Percentiles rank a stretch among this genome's conserved stretches.
Evolutionary conservation across 108 stramenopile species (phyloP).

Genomic region (Ochromonas danica): DNA sequence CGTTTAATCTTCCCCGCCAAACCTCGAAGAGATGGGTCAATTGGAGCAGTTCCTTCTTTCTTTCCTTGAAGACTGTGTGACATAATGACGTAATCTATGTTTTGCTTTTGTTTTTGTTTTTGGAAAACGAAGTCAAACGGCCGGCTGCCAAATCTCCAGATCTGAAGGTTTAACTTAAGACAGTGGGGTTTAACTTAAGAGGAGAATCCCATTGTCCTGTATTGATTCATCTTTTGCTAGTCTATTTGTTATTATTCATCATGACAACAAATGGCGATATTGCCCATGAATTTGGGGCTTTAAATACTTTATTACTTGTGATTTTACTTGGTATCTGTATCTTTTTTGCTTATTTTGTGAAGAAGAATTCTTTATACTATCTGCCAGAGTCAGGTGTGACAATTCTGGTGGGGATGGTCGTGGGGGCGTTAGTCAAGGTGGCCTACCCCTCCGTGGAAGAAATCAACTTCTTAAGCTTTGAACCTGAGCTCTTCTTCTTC

Average conservation of each 20-base stretch:
- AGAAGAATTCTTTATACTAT: conserved; percentile 52
- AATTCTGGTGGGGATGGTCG: conserved; percentile 53
- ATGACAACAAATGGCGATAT: no score
- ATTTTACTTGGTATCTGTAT: conserved; percentile 53
- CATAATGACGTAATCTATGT: no score
- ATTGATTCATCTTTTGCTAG: no score
- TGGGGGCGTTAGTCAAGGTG: conserved; percentile 51
- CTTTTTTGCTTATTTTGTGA: conserved; percentile 51
- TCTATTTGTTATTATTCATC: no score
- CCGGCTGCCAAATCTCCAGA: no score
- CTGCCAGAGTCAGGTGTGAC: conserved; percentile 55
- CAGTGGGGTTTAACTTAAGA: no score
- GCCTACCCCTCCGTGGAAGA: conserved; percentile 50
- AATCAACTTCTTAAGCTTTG: conserved; percentile 52
- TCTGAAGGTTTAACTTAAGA: no score
- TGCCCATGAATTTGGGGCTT: conserved; percentile 38
- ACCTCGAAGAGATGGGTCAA: not conserved
- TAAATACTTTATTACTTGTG: conserved; percentile 34
- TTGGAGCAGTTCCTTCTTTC: not conserved
- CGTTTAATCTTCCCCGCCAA: not conserved
- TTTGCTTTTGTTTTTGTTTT: no score
- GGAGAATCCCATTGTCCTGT: no score
- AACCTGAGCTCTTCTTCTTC: conserved; percentile 88
- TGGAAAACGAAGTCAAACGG: no score
- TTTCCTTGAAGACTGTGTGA: no score